phyloP scores from a whole-genome alignment of 164 flowering plant genomes.

The Macadamia tetraphylla region DNA sequence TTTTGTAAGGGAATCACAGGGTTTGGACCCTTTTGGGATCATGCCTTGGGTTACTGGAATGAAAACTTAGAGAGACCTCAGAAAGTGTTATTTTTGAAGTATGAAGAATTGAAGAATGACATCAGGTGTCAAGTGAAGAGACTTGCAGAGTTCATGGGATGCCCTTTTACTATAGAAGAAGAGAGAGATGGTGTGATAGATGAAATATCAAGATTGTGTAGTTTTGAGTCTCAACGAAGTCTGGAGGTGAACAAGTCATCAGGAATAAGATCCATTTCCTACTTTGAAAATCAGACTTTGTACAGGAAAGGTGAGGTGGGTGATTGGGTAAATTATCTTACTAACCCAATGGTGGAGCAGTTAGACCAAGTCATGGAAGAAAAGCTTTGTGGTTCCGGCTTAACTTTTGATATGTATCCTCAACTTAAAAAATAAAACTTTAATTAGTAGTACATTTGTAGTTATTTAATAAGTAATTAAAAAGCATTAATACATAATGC shows the following conservation, averaged over 20 bases:
- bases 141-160: conserved; percentile 17
- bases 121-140: neutral
- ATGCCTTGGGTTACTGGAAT: conserved; percentile 16
- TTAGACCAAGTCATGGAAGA: conserved; percentile 8
- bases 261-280: neutral
- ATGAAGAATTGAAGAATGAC: conserved; percentile 15
- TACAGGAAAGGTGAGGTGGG: conserved; percentile 16
- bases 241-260: conserved; percentile 12
- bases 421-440: no score
- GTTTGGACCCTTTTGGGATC: conserved; percentile 22
- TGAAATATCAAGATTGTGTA: conserved; percentile 9
- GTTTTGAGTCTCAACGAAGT: conserved; percentile 18
- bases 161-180: conserved; percentile 13
- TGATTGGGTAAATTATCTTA: conserved; percentile 12
- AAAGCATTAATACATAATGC: no score
- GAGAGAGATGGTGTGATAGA: conserved; percentile 13
- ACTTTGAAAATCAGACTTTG: neutral
- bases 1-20: conserved; percentile 16
- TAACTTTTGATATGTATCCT: neutral
- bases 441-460: no score
- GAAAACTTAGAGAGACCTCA: conserved; percentile 16
- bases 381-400: conserved; percentile 4
- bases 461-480: no score
- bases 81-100: conserved; percentile 12
- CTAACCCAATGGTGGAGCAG: conserved; percentile 6